Percentiles rank a stretch among this genome's conserved stretches.
Evolutionary conservation across 2,329 filamentous ascomycete genomes (phyloP).

Genomic region (Pestalotiopsis sp.): DNA sequence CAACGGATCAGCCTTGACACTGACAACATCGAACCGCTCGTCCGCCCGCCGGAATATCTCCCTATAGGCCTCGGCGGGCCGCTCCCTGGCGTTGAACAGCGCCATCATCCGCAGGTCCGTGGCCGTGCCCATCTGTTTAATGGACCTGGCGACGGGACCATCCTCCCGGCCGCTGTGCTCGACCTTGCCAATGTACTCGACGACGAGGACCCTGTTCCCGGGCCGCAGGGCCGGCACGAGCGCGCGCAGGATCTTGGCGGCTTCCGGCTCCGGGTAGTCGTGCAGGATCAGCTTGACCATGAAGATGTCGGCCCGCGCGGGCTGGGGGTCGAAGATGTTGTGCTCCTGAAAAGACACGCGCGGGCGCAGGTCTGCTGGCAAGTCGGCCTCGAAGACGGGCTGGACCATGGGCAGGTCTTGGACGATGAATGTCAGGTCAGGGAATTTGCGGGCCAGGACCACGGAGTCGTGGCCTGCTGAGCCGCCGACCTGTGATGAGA

Average conservation of each 20-base stretch:
- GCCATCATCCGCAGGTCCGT: slow-evolving; percentile 55
- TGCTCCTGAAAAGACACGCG: slow-evolving; percentile 39
- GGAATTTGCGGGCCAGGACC: slow-evolving; percentile 41
- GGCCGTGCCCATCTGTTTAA: slow-evolving; percentile 39
- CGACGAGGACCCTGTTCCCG: slow-evolving; percentile 40
- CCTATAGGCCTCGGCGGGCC: slow-evolving; percentile 46
- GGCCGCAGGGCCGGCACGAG: slow-evolving; percentile 47
- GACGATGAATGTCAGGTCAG: slow-evolving; percentile 43
- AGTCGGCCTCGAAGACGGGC: slow-evolving; percentile 35
- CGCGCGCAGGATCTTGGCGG: slow-evolving; percentile 40
- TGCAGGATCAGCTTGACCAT: slow-evolving; percentile 58
- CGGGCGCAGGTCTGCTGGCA: slow-evolving; percentile 33
- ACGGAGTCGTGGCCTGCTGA: slow-evolving; percentile 44
- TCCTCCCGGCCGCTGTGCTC: slow-evolving; percentile 20
- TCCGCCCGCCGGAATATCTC: slow-evolving; percentile 48
- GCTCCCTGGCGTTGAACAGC: slow-evolving; percentile 50
- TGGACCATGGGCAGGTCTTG: slow-evolving; percentile 45
- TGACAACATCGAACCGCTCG: slow-evolving; percentile 42
- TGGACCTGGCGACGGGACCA: slow-evolving; percentile 34
- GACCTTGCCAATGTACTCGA: slow-evolving; percentile 41
- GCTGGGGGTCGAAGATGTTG: slow-evolving; percentile 42
- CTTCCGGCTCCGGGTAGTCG: slow-evolving; percentile 54
- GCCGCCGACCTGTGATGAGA: slow-evolving; percentile 39
- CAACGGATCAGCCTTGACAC: not conserved
- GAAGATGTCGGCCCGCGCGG: slow-evolving; percentile 48